phyloP scores from a whole-genome alignment of 305 asterid species.

The Fraxinus dipetala region DNA sequence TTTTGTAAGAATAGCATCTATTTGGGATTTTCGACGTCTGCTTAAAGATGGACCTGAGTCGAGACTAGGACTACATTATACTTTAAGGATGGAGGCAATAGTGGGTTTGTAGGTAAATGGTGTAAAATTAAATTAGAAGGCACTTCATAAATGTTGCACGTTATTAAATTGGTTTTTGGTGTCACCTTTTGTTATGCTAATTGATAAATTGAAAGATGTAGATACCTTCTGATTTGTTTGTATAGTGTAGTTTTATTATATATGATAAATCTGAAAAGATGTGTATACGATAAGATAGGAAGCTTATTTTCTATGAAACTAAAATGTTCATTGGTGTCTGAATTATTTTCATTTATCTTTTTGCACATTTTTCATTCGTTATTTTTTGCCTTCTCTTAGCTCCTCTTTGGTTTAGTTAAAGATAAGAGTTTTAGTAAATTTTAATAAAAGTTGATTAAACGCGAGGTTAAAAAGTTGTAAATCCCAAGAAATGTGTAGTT shows the following conservation, averaged over 20 bases:
- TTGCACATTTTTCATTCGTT: not conserved
- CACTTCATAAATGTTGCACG: not conserved
- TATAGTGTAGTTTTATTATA: not conserved
- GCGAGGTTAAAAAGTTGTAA: not conserved
- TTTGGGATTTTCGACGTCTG: not conserved
- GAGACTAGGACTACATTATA: not conserved
- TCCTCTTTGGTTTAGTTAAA: not conserved
- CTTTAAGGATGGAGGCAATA: not conserved
- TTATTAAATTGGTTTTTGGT: not conserved
- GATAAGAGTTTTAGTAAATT: not conserved
- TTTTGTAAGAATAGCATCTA: not conserved
- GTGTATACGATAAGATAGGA: not conserved
- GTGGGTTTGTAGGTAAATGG: not conserved
- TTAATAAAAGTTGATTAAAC: not conserved
- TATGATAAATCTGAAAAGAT: not conserved
- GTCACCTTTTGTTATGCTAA: not conserved
- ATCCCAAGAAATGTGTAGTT: not conserved
- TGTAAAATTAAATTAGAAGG: not conserved
- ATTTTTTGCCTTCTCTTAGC: not conserved
- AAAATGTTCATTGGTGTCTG: not conserved
- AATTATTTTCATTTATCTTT: not conserved
- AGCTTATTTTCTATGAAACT: not conserved
- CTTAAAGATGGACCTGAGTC: not conserved
- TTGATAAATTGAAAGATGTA: not conserved
- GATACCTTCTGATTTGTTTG: not conserved